Evolutionary conservation across 768 basidiomycete genomes (phyloP), one percentile per base, ranked within the genome.

Genomic region (Leccinum incarnatum): DNA sequence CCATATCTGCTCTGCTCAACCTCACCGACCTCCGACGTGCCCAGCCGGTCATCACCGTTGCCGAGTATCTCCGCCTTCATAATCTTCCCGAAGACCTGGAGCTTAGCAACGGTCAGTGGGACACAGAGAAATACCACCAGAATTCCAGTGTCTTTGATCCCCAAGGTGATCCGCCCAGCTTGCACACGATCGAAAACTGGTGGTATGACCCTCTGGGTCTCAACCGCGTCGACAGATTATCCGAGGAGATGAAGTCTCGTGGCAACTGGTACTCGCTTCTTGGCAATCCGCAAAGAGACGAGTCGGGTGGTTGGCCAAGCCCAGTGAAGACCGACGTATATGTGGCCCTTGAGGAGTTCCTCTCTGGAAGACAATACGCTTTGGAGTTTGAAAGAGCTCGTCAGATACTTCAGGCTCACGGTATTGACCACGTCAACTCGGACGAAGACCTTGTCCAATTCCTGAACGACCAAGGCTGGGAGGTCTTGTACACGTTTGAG

Each of bases 21-120:
- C 57, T 80, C 40, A 74, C 77, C 36, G 73, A 73, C 55, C 71
- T 80, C 15, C 77, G 78, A 36, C 56, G 58, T 40, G 63, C 55
- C 1, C 72, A 79, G 15, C 66, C 75, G n/a, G 74, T 80, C 54
- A 57, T 81, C 61, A 75, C 75, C n/a, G 66, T 75, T 27, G 67
- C 75, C 11, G 79, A 80, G 46, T 80, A 77, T 56, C 73, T 80
- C 57, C 73, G 73, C 21, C 69, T 80, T 21, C 77, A 81, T 56
- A 65, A 64, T 40, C 71, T 75, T 49, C 55, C 71, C 8, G 71
- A 74, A 23, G 61, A 67, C 12, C 57, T 65, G 21, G 79, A 80
- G 55, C 66, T 67, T 58, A 68, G 70, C 55, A 74, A 70, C 45
- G 79, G 79, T 51, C 67, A 68, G 21, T 80, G 79, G 78, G 67